These are phyloP conservation scores for Exobasidium cylindrosporum DNA, from an alignment of 1,284 basidiomycete species.

Conservation along the genomic window DNA sequence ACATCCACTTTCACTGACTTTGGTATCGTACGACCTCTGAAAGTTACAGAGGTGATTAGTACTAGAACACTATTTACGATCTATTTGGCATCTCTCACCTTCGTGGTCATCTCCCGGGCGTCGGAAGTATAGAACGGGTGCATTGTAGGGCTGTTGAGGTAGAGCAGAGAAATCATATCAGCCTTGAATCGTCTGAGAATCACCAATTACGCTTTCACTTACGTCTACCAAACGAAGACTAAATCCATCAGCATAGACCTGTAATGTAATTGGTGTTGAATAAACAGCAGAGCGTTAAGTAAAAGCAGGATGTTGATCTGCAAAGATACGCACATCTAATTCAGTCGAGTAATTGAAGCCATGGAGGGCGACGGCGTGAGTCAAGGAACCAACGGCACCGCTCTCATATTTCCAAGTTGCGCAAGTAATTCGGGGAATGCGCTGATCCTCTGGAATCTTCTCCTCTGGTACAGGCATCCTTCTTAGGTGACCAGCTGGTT, in stretches of 20 bases:
- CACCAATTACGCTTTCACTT: background rate
- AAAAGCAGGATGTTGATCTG: background rate
- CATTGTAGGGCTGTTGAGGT: constrained; percentile 42
- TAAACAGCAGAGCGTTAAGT: background rate
- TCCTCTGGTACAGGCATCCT: constrained; percentile 78
- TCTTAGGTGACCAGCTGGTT: constrained; percentile 71
- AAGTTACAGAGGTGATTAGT: too few relatives aligned
- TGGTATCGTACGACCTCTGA: constrained; percentile 50
- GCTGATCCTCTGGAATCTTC: constrained; percentile 62
- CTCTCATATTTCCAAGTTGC: constrained; percentile 54
- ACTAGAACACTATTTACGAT: too few relatives aligned
- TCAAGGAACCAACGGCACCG: constrained; percentile 52
- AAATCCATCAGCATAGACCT: constrained; percentile 51
- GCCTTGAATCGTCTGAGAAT: constrained; percentile 14
- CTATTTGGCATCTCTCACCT: too few relatives aligned
- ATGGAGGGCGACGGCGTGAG: constrained; percentile 53
- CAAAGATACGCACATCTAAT: constrained; percentile 16
- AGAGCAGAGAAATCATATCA: background rate
- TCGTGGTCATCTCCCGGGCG: constrained; percentile 54
- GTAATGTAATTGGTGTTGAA: background rate
- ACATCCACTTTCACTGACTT: too few relatives aligned
- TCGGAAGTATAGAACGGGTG: constrained; percentile 51
- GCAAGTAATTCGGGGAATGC: constrained; percentile 52
- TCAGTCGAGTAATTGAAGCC: constrained; percentile 54
- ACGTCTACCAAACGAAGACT: constrained; percentile 47